Base-by-base conservation (phyloP, 352 stramenopile genomes). In the Aphanomyces cochlioides region DNA sequence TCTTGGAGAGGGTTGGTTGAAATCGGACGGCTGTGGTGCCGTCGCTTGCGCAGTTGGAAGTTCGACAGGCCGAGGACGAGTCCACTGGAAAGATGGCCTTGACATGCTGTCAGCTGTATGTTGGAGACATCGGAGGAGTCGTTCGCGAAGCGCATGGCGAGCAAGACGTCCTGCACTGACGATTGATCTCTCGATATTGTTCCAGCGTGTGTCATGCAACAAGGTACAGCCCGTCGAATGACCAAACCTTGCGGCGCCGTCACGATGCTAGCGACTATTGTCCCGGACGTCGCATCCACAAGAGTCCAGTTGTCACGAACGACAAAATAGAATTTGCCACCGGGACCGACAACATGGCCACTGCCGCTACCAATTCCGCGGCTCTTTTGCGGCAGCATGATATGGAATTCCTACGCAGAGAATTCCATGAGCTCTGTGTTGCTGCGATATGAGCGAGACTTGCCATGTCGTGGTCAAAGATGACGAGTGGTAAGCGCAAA, bases 401-500 rank as follows among this genome's bases (percentile, higher is more conserved):
- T 37, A 2, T 61, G 54, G 43, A 41, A 61, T 37, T 61, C 54
- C 54, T 61, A 61, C 5, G 13, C n/a, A 13, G n/a, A 53, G 45
- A 15, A 53, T 53, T n/a, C 13, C n/a, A 58, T 58, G 8, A 34
- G 8, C 8, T 58, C 50, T 13, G 28, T 1, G 2, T 21, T n/a
- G 8, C 45, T 15, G n/a, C 1, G 50, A 58, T 38, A 34, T 2
- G n/a, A 19, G 34, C 7, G 17, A 40, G 38, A 17, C 21, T 4
- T 53, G 56, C 59, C 59, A 54, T 67, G 59, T 67, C 59, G 59
- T 67, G 59, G 41, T 56, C 59, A 28, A 56, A 67, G 4, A 67
- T 45, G 15, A 67, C 34, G 28, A 67, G 19, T 7, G 59, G 59
- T 7, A 67, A 39, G 13, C 59, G 59, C 38, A 56, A 7, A 1